These are phyloP conservation scores for Penicillium samsonianum DNA, from an alignment of 495 filamentous ascomycete genomes.

Conservation along the genomic window DNA sequence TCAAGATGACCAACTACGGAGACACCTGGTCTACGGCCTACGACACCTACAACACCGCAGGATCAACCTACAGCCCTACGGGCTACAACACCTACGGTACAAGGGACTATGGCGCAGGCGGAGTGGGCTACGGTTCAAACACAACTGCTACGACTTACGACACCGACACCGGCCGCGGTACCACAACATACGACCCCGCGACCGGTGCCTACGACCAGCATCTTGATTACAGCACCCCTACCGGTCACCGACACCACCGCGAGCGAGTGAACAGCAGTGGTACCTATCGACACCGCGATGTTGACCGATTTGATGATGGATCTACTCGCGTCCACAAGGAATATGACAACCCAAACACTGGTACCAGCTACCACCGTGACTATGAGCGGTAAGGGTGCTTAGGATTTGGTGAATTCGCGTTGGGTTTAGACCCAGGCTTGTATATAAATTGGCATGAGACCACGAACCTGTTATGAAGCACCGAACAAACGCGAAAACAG, in stretches of 20 bases:
- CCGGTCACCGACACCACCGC: slow-evolving; percentile 38
- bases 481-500: slow-evolving; percentile 1
- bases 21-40: slow-evolving; percentile 16
- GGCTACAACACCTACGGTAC: slow-evolving; percentile 25
- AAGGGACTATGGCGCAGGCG: slow-evolving; percentile 25
- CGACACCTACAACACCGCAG: slow-evolving; percentile 21
- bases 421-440: slow-evolving; percentile 14
- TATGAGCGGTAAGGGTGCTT: slow-evolving; percentile 24
- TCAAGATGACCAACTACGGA: slow-evolving; percentile 29
- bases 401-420: background rate
- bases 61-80: slow-evolving; percentile 16
- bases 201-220: slow-evolving; percentile 45
- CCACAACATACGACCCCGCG: slow-evolving; percentile 40
- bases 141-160: slow-evolving; percentile 42
- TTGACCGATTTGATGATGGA: slow-evolving; percentile 38
- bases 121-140: slow-evolving; percentile 43
- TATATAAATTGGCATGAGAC: slow-evolving; percentile 14
- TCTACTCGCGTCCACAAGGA: slow-evolving; percentile 38
- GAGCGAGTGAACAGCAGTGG: slow-evolving; percentile 36
- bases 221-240: slow-evolving; percentile 37
- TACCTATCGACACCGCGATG: slow-evolving; percentile 38
- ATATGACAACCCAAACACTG: slow-evolving; percentile 43
- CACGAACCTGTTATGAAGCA: slow-evolving; percentile 11
- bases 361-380: slow-evolving; percentile 38
- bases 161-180: slow-evolving; percentile 40